phyloP scores from a whole-genome alignment of 2,329 filamentous ascomycete genomes.

The Aspergillus chevalieri region DNA sequence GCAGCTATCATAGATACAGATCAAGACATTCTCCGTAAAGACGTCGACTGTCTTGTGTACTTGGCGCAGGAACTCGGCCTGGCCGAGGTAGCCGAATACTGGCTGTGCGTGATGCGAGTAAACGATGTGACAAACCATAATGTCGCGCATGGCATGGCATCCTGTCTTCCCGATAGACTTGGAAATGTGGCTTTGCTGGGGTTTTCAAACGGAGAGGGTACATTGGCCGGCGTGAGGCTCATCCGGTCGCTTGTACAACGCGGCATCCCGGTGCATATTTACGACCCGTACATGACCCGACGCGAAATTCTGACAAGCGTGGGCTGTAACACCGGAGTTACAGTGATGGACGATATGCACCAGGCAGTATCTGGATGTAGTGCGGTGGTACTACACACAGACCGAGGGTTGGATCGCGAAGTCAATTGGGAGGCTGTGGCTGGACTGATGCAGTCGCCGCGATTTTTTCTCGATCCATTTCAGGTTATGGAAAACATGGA shows the following conservation, averaged over 20 bases:
- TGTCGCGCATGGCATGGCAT: not conserved
- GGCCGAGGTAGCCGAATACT: constrained; percentile 14
- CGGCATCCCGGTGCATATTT: not conserved
- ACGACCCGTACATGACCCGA: not conserved
- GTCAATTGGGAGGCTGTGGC: not conserved
- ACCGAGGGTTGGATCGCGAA: not conserved
- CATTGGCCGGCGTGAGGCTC: not conserved
- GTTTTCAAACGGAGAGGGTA: not conserved
- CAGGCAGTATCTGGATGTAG: not conserved
- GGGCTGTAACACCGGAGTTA: not conserved
- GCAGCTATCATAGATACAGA: not conserved
- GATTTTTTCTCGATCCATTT: not conserved
- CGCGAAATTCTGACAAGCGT: not conserved
- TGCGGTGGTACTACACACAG: not conserved
- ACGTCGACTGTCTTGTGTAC: constrained; percentile 13
- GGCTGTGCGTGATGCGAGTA: constrained; percentile 11
- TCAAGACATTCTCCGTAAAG: constrained; percentile 1
- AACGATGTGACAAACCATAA: constrained; percentile 2
- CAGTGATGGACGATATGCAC: not conserved
- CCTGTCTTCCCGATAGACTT: not conserved
- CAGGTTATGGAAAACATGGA: not conserved
- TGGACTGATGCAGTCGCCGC: not conserved
- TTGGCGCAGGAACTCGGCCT: constrained; percentile 13
- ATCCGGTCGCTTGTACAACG: not conserved
- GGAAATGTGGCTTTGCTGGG: not conserved